phyloP scores from a whole-genome alignment of 73 alveolate species.

The Tetrahymena elliotti region DNA sequence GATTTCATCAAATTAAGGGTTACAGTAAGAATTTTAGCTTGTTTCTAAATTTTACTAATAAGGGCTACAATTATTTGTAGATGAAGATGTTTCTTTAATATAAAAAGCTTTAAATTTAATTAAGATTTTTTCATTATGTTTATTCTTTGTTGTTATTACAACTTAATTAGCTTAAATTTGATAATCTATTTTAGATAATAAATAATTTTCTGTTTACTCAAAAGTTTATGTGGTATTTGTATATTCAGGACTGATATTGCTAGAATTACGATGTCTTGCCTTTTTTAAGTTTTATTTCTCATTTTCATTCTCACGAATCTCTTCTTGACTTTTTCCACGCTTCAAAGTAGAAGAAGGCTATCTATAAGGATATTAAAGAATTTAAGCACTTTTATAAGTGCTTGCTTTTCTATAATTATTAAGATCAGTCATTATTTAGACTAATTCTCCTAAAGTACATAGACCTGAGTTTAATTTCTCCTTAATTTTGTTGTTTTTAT shows the following conservation, averaged over 20 bases:
- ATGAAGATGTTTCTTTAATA: neutral
- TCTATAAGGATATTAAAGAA: neutral
- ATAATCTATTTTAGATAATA: neutral
- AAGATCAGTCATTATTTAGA: neutral
- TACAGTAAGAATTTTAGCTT: neutral
- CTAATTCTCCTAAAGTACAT: neutral
- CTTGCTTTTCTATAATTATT: neutral
- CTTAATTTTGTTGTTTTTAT: neutral
- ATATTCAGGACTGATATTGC: neutral
- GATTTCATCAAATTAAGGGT: neutral
- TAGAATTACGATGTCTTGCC: neutral
- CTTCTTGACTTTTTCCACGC: neutral
- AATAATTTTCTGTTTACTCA: neutral
- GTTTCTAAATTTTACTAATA: neutral
- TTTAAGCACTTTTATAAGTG: neutral
- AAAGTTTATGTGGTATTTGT: neutral
- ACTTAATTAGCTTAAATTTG: neutral
- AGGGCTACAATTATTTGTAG: neutral
- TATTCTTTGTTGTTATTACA: neutral
- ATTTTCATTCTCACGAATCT: neutral
- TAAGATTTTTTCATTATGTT: neutral
- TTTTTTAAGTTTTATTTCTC: neutral
- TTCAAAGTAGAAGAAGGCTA: neutral
- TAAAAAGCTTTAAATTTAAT: neutral
- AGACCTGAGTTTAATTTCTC: neutral